These are phyloP conservation scores for Bipolaris sorokiniana DNA, from an alignment of 2,329 filamentous ascomycete genomes.

Conservation along the genomic window DNA sequence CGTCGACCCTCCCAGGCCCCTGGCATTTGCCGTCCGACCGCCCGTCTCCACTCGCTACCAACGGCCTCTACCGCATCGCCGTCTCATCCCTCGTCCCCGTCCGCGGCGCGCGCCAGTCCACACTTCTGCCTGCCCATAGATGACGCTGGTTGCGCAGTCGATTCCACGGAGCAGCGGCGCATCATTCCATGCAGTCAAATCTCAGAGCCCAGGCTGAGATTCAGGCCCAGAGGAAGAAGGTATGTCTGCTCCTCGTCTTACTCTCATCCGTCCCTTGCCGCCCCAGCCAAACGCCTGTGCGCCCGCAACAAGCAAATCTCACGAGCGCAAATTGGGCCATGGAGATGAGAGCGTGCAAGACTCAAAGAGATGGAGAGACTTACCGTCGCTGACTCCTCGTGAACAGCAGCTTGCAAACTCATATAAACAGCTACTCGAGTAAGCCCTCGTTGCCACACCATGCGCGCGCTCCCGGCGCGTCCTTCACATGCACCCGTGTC, in stretches of 20 bases:
- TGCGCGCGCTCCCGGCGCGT: constrained; percentile 10
- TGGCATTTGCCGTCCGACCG: constrained; percentile 36
- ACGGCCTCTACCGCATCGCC: constrained; percentile 13
- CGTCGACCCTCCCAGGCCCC: constrained; percentile 23
- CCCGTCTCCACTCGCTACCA: constrained; percentile 13
- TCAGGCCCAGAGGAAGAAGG: constrained; percentile 66
- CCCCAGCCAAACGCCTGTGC: constrained; percentile 5
- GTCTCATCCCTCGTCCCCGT: constrained; percentile 10
- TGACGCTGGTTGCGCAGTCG: constrained; percentile 44
- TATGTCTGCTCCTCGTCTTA: constrained; percentile 32
- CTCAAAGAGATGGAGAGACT: neutral
- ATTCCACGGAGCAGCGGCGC: constrained; percentile 39
- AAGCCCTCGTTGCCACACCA: constrained; percentile 51
- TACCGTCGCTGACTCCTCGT: constrained; percentile 11
- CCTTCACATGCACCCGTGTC: constrained; percentile 9
- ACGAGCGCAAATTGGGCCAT: neutral
- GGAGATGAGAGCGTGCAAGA: no score
- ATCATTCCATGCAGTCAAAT: constrained; percentile 53
- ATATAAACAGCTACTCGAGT: constrained; percentile 96
- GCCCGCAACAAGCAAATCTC: constrained; percentile 11
- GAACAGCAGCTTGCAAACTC: constrained; percentile 82
- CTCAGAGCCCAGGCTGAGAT: constrained; percentile 61
- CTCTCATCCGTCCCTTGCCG: neutral
- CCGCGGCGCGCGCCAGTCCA: constrained; percentile 31
- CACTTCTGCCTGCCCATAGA: constrained; percentile 30